Evolutionary conservation across 1,284 basidiomycete species (phyloP), one percentile per base, ranked within the genome.

Genomic region (Trichosporon sp.): DNA sequence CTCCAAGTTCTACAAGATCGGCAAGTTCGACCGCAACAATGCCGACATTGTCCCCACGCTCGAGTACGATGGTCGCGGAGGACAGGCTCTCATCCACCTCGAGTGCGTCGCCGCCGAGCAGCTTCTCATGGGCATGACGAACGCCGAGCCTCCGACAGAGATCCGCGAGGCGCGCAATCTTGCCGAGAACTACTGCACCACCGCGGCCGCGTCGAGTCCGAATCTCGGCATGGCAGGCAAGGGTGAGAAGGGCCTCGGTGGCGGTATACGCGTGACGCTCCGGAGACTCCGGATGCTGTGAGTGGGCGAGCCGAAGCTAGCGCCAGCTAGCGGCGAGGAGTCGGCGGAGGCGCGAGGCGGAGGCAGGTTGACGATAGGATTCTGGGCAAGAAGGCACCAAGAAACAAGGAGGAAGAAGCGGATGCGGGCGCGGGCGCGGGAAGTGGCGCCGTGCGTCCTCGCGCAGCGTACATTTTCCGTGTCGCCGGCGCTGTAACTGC

Each of bases 1-100:
- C 32, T 63, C 59, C 12, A 63, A 63, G 32, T 63, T 63, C 35
- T 63, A 63, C 59, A 63, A 63, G 59, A 35, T 63, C 32, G 59
- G 59, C 31, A 63, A 63, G 59, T 63, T 63, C 32, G 59, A 63
- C 59, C 31, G 59, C 10, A 63, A 63, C 32, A 63, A 63, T 11
- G 59, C 59, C 32, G 59, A 63, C 31, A 63, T 63, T 14, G 59
- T 63, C 59, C 59, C 59, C 4, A 63, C 59, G 14, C 59, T 63
- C 35, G 59, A 63, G 59, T 63, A 63, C 31, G 59, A 63, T 14
- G 59, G 59, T 8, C 31, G 32, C 8, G 59, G 59, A 1, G 59
- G 59, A 8, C 59, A 63, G 31, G 59, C 59, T 4, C 59, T 63
- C 14, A 63, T 63, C n/a, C 59, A 63, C 59, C 59, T 63, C 31